Base-by-base conservation (phyloP, 177 flowering plant genomes). In the Tripterygium wilfordii region DNA sequence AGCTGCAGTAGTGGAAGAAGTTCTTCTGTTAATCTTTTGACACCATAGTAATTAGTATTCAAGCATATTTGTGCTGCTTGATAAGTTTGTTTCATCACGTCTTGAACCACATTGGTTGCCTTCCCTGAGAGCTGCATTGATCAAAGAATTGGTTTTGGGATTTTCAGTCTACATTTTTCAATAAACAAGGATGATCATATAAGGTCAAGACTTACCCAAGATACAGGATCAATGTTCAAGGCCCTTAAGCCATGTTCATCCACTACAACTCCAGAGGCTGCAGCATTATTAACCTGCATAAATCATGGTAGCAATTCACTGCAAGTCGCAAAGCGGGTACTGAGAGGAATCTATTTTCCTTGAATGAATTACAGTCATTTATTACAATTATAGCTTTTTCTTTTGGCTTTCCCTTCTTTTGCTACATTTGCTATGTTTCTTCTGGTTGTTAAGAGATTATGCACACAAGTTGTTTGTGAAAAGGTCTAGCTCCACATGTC, bases 271-370 rank as follows among this genome's bases (percentile, higher is more conserved):
- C 87, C 88, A 36, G 74, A 60, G 36, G 64, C 70, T 50, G 77
- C 95, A 48, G 95, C 87, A 70, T 85, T 82, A 42, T 85, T 82
- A 15, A 82, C 85, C 89, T 85, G 73, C 36, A 41, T 0, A 45
- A 48, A 15, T 24, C 15, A 23, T 26, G 2, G 43, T 22, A 18
- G n/a, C n/a, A n/a, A 12, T 29, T 9, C 14, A 21, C 10, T 4
- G 33, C n/a, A 2, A 17, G 32, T 3, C 23, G 3, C 3, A 29
- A 39, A 15, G 28, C 9, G 22, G 33, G 1, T 12, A 25, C 9
- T 9, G 15, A 14, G 3, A 17, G 14, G 12, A 9, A 15, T 14
- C 28, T 5, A 5, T 17, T 12, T 22, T 14, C 33, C 3, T 8
- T n/a, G n/a, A n/a, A n/a, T n/a, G n/a, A n/a, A n/a, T n/a, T n/a